Evolutionary conservation across 805 yeast species (phyloP).

Genomic region (Torulaspora gathmanii): DNA sequence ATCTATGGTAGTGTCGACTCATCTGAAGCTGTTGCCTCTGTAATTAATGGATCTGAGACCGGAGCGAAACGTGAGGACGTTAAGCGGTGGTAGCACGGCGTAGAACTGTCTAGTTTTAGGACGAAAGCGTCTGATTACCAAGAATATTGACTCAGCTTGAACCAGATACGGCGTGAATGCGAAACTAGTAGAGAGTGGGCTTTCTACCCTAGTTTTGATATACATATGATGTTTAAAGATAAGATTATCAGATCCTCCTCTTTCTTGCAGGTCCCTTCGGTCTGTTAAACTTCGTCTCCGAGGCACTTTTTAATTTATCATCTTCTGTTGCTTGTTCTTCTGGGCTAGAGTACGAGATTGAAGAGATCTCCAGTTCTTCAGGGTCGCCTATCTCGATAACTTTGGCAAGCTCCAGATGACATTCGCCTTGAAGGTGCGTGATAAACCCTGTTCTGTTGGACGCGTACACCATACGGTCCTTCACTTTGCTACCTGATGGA

Average conservation of each 20-base stretch:
- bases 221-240: background rate
- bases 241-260: conserved; percentile 8
- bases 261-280: conserved; percentile 70
- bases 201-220: background rate
- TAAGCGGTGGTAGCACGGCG: too few relatives aligned
- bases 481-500: conserved; percentile 85
- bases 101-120: too few relatives aligned
- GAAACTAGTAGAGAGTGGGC: too few relatives aligned
- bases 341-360: conserved; percentile 18
- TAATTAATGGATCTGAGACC: too few relatives aligned
- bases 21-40: too few relatives aligned
- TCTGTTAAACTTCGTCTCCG: conserved; percentile 43
- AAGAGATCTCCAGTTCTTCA: conserved; percentile 54
- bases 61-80: too few relatives aligned
- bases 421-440: conserved; percentile 42
- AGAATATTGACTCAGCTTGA: too few relatives aligned
- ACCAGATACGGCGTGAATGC: too few relatives aligned
- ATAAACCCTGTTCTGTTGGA: conserved; percentile 64
- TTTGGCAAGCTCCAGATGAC: conserved; percentile 41
- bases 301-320: conserved; percentile 12
- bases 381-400: conserved; percentile 69
- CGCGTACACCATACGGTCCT: conserved; percentile 90
- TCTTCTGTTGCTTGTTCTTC: conserved; percentile 37
- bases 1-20: background rate
- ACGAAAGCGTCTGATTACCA: too few relatives aligned